Percentiles rank a stretch among this genome's conserved stretches.
phyloP scores from a whole-genome alignment of 768 basidiomycete genomes.

The Tulasnella sp. region DNA sequence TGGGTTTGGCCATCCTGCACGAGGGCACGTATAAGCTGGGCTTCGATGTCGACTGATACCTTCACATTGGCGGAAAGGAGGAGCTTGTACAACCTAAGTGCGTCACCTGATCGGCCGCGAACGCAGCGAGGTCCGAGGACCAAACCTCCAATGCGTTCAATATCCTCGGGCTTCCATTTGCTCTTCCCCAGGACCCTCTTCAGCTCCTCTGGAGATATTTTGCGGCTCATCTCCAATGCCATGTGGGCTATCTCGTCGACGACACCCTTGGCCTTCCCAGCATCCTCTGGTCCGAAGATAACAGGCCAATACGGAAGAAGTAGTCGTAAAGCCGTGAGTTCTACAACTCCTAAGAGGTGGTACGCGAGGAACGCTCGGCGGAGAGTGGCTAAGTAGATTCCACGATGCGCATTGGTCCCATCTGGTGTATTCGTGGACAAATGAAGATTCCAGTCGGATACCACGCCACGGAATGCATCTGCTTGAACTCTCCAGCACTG shows the following conservation, averaged over 20 bases:
- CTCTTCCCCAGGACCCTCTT: too few species aligned
- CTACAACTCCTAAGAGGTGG: background rate
- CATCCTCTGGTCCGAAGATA: too few species aligned
- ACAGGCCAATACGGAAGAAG: too few species aligned
- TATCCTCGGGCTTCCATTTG: background rate
- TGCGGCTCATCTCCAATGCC: too few species aligned
- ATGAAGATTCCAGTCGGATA: background rate
- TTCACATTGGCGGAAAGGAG: background rate
- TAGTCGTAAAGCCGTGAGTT: too few species aligned
- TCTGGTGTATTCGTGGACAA: background rate
- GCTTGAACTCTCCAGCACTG: background rate
- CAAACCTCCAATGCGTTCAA: background rate
- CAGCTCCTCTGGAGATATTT: too few species aligned
- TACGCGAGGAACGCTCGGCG: background rate
- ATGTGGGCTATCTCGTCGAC: too few species aligned
- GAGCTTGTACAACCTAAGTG: background rate
- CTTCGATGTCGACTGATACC: background rate
- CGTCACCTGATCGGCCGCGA: background rate
- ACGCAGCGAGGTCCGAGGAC: background rate
- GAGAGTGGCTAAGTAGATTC: background rate
- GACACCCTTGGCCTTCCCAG: too few species aligned
- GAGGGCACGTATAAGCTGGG: background rate
- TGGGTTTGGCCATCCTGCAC: background rate
- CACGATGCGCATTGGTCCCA: background rate
- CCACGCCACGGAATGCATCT: background rate